Conservation (phyloP, 2,329 filamentous ascomycete genomes). For the Fusarium metavorans region DNA sequence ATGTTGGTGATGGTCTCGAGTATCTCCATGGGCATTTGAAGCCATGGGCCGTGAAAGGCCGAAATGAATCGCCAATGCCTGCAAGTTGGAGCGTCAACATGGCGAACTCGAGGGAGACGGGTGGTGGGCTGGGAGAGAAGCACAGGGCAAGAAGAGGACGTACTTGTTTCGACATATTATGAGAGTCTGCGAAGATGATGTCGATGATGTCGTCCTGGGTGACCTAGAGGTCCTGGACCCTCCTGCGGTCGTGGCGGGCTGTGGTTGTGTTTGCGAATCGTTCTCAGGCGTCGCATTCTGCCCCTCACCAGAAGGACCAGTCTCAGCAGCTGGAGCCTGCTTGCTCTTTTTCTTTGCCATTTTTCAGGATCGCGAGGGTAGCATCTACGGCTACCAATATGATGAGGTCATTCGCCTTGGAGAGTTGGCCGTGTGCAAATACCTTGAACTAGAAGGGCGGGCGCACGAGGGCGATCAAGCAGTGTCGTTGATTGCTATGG, state of each 20-base stretch:
- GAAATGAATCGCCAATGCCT: constrained; percentile 91
- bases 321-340: constrained; percentile 59
- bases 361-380: background rate
- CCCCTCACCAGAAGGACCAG: constrained; percentile 20
- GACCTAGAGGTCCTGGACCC: constrained; percentile 22
- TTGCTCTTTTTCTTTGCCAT: constrained; percentile 65
- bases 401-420: background rate
- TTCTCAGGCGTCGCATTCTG: constrained; percentile 23
- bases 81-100: constrained; percentile 25
- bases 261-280: constrained; percentile 20
- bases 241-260: constrained; percentile 13
- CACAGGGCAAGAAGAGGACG: constrained; percentile 47
- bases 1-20: constrained; percentile 83
- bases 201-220: constrained; percentile 14
- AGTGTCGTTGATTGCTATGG: constrained; percentile 20
- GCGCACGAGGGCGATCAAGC: constrained; percentile 23
- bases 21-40: constrained; percentile 81
- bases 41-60: constrained; percentile 85
- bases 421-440: background rate
- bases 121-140: constrained; percentile 2
- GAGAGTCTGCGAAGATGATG: constrained; percentile 32
- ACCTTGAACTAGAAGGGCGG: background rate
- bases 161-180: constrained; percentile 74
- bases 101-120: background rate
- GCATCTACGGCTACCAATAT: constrained; percentile 8